Base-by-base conservation (phyloP, 2,329 filamentous ascomycete species). In the Orbilia blumenaviensis region DNA sequence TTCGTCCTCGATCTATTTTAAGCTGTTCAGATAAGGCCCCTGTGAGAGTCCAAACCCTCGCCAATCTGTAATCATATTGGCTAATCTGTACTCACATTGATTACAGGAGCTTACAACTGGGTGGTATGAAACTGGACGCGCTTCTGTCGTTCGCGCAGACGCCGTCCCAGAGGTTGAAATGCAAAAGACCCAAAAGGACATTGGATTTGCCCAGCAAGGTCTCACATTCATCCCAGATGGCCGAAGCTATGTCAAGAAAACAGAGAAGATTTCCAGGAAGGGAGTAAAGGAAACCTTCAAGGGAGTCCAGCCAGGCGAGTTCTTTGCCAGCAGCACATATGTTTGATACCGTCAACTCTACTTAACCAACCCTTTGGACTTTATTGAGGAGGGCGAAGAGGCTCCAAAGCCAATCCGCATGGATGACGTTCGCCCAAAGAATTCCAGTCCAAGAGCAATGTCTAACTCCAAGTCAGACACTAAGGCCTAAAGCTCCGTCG, bases 271-370 rank as follows among this genome's bases (percentile, higher is more conserved):
- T 25, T 14, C 27, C 7, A 34, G 16, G 21, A 54, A 54, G 14
- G 48, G 48, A 32, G 23, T 14, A n/a, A 68, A 50, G 71, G 72
- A 58, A 50, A 69, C 48, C n/a, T 64, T 64, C 32, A 41, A 69
- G 58, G 58, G 64, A 46, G 72, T 76, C 18, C 48, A 66, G 25
- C 38, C 48, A 5, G 23, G 32, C 8, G 64, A 76, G 21, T 76
- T 76, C 64, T 61, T 41, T 44, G 58, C 48, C 32, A 52, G 48
- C 23, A 60, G 27, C 58, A 52, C 36, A 7, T 76, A 76, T 8
- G 58, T 64, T 41, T 58, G 64, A 29, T 76, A 50, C 72, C 64
- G 63, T 25, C 64, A 76, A 23, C 64, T 76, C 36, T 25, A 60
- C 23, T 14, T 32, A 4, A 76, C 58, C 25, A 18, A 60, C 3